These are phyloP conservation scores for Echeveria elegans DNA, from an alignment of 164 flowering plant genomes.

Conservation along the genomic window DNA sequence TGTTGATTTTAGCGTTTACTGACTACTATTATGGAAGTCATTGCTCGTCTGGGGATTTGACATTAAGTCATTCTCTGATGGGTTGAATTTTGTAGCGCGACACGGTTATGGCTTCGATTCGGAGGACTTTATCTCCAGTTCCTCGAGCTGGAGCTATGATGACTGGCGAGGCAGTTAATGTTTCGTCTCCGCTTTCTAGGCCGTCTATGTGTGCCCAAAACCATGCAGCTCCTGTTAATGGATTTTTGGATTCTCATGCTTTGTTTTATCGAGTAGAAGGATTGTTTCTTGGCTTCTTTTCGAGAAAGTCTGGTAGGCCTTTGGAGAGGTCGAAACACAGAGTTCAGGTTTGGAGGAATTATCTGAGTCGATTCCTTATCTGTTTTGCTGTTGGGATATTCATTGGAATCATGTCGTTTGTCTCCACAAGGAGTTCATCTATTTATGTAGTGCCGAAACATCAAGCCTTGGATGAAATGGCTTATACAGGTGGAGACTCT, in stretches of 20 bases:
- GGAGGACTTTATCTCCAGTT: slow-evolving; percentile 70
- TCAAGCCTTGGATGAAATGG: slow-evolving; percentile 33
- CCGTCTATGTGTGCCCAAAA: slow-evolving; percentile 38
- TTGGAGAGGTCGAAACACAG: slow-evolving; percentile 51
- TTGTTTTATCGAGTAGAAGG: slow-evolving; percentile 25
- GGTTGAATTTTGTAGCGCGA: not conserved
- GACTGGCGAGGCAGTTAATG: slow-evolving; percentile 43
- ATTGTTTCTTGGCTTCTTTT: slow-evolving; percentile 33
- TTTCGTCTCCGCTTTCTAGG: slow-evolving; percentile 59
- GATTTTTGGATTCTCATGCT: slow-evolving; percentile 24
- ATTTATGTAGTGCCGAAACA: slow-evolving; percentile 27
- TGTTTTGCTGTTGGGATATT: slow-evolving; percentile 62
- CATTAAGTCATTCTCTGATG: not conserved
- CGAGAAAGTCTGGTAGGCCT: slow-evolving; percentile 43
- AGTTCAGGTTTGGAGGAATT: slow-evolving; percentile 53
- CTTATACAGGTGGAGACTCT: slow-evolving; percentile 17
- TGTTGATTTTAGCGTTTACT: no score
- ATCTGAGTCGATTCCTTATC: slow-evolving; percentile 45
- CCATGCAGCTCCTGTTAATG: slow-evolving; percentile 26
- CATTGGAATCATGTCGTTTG: slow-evolving; percentile 53
- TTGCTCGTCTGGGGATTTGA: not conserved
- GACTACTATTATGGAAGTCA: no score
- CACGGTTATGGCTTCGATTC: slow-evolving; percentile 57
- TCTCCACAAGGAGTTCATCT: slow-evolving; percentile 35
- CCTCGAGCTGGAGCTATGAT: slow-evolving; percentile 46